Base-by-base conservation (phyloP, 768 basidiomycete species). In the Hemileccinum impolitum region DNA sequence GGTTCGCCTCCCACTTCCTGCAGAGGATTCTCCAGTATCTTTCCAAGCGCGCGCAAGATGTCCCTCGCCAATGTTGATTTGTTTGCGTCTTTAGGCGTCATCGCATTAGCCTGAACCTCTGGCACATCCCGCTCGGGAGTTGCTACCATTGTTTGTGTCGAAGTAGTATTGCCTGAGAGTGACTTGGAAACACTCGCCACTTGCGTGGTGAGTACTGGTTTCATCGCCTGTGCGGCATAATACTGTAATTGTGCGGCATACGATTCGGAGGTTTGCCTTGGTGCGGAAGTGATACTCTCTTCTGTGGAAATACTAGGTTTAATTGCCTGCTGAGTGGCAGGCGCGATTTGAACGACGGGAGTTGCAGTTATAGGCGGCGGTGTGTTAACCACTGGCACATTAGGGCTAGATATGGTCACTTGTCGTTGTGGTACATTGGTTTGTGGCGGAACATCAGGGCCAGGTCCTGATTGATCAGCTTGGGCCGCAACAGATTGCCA, bases 61-160 rank as follows among this genome's bases (percentile, higher is more conserved):
- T 84, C 81, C 38, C 69, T 73, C 2, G 84, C 83, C 23, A 86
- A 70, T 37, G 70, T 71, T 39, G 65, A 74, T 54, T 70, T 77
- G 58, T 81, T 72, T 6, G 77, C 80, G 25, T 78, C 64, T 30
- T 61, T 63, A 14, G 69, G 70, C 1, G 67, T 64, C 37, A 60
- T 67, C 18, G 15, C 18, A n/a, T 26, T 39, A 18, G 41, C 19
- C 18, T 35, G 43, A 21, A 13, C 18, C 17, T 41, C 43, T 21
- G 41, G 28, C 4, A 15, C 35, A 17, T 41, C 43, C 38, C 39
- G 45, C 36, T 31, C 37, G 10, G 63, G 59, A 32, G 53, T 61
- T 26, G 18, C 36, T 13, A 31, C 21, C 17, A 8, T 18, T 12
- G 43, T 36, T 36, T 51, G 55, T 12, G 34, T 36, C 36, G 19